Conservation (phyloP, 2,329 filamentous ascomycete genomes). For the Aspergillus aculeatinus region DNA sequence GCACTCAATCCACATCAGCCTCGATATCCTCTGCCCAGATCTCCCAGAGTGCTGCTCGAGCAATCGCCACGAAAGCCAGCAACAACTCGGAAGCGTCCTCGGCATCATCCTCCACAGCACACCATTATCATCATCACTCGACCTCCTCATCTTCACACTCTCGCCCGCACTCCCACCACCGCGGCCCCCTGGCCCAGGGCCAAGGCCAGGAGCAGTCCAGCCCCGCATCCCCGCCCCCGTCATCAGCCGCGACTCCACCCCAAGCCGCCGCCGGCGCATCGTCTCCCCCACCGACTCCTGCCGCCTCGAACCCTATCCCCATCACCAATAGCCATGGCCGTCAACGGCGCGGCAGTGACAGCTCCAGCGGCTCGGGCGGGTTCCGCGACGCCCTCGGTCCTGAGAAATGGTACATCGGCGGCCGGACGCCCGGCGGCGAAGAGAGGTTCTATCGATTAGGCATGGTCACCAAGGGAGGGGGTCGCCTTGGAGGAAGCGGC, state of each 20-base stretch:
- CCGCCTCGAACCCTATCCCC: slow-evolving; percentile 39
- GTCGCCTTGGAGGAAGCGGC: slow-evolving; percentile 41
- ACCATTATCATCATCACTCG: slow-evolving; percentile 19
- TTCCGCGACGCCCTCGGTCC: slow-evolving; percentile 49
- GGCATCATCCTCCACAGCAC: slow-evolving; percentile 19
- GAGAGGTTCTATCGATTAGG: slow-evolving; percentile 51
- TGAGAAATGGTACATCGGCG: slow-evolving; percentile 55
- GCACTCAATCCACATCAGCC: slow-evolving; percentile 34
- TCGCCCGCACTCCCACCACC: slow-evolving; percentile 24
- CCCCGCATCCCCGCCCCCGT: slow-evolving; percentile 40
- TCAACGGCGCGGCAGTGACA: slow-evolving; percentile 49
- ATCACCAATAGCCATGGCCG: slow-evolving; percentile 39
- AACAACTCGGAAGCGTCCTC: slow-evolving; percentile 25
- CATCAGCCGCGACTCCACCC: slow-evolving; percentile 40
- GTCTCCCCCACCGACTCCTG: slow-evolving; percentile 26
- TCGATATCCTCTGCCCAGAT: slow-evolving; percentile 43
- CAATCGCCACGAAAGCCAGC: slow-evolving; percentile 49
- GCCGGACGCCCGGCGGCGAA: slow-evolving; percentile 47
- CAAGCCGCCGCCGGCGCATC: slow-evolving; percentile 8
- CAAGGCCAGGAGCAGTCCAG: slow-evolving; percentile 35
- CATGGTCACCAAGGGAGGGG: slow-evolving; percentile 48
- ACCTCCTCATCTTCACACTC: slow-evolving; percentile 9
- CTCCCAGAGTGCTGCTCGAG: slow-evolving; percentile 44
- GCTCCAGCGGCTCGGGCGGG: slow-evolving; percentile 47
- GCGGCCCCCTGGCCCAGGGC: slow-evolving; percentile 34